These are phyloP conservation scores for Stagonosporopsis rhizophila DNA, from an alignment of 2,329 filamentous ascomycete genomes.

Conservation along the genomic window DNA sequence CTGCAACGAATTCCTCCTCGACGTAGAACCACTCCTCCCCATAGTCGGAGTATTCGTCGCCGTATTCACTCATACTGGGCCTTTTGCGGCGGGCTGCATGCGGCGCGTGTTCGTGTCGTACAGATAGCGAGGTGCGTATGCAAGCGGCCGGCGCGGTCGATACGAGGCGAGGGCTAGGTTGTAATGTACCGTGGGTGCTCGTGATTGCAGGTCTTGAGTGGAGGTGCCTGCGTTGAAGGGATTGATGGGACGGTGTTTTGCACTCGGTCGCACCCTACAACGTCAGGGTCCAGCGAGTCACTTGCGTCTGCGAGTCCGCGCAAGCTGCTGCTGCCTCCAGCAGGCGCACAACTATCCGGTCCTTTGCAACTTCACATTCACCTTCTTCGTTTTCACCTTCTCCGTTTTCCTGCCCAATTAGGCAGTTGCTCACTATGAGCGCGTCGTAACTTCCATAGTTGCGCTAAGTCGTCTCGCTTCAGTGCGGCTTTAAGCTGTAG, in stretches of 20 bases:
- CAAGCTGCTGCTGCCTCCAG: slow-evolving; percentile 3
- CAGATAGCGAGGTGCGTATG: slow-evolving; percentile 10
- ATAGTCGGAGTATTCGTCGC: slow-evolving; percentile 48
- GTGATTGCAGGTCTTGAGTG: background rate
- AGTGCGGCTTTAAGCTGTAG: slow-evolving; percentile 30
- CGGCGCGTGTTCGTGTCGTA: slow-evolving; percentile 10
- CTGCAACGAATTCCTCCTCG: slow-evolving; percentile 52
- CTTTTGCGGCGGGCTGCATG: slow-evolving; percentile 15
- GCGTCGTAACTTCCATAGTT: background rate
- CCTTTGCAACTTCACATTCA: background rate
- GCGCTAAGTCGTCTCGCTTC: slow-evolving; percentile 21
- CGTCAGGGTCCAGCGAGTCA: slow-evolving; percentile 10
- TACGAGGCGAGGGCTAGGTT: background rate
- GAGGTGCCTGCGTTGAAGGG: slow-evolving; percentile 2
- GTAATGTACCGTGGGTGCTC: background rate
- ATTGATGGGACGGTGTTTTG: no score
- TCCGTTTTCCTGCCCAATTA: slow-evolving; percentile 1
- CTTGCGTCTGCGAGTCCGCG: background rate
- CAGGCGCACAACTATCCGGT: background rate
- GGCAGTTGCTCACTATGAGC: slow-evolving; percentile 12
- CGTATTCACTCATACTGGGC: slow-evolving; percentile 52
- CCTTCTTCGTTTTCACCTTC: background rate
- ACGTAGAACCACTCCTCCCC: slow-evolving; percentile 57
- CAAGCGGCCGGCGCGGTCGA: slow-evolving; percentile 6
- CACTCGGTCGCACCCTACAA: background rate